Conservation (phyloP, 108 stramenopile genomes). For the Fragilariopsis cylindrus region DNA sequence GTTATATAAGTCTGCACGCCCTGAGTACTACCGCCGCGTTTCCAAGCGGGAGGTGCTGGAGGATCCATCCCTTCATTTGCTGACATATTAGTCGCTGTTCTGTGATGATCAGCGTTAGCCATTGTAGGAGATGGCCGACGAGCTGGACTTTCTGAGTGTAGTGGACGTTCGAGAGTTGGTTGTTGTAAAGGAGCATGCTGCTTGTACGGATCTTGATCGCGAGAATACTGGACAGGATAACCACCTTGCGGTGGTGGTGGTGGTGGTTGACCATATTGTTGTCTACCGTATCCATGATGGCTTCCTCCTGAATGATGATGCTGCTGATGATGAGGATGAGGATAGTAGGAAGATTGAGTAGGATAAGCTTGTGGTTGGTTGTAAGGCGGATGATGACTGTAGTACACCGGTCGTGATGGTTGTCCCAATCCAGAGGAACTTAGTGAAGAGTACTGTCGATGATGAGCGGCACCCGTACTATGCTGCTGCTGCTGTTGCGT, state of each 20-base stretch:
- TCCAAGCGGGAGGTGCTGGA: slow-evolving; percentile 24
- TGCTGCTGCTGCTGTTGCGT: slow-evolving; percentile 29
- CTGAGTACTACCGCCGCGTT: slow-evolving; percentile 34
- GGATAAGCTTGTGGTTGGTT: slow-evolving; percentile 21
- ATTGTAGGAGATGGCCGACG: background rate
- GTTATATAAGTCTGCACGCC: slow-evolving; percentile 51
- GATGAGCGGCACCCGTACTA: slow-evolving; percentile 20
- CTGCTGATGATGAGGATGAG: slow-evolving; percentile 22
- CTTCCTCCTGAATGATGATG: slow-evolving; percentile 1
- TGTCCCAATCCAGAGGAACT: slow-evolving; percentile 14
- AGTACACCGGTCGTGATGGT: slow-evolving; percentile 11
- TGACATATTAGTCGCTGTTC: slow-evolving; percentile 20
- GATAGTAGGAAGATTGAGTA: slow-evolving; percentile 28
- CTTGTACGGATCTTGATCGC: slow-evolving; percentile 28
- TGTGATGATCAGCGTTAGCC: slow-evolving; percentile 8
- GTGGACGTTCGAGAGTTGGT: slow-evolving; percentile 22
- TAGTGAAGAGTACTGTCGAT: slow-evolving; percentile 26
- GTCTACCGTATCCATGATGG: slow-evolving; percentile 9
- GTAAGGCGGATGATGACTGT: slow-evolving; percentile 5
- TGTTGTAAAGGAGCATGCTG: slow-evolving; percentile 26
- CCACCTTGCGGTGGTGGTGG: slow-evolving; percentile 31
- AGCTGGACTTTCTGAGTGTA: background rate
- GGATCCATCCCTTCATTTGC: slow-evolving; percentile 14
- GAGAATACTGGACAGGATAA: slow-evolving; percentile 38
- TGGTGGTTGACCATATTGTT: slow-evolving; percentile 2